Base-by-base conservation (phyloP, 306 rosid genomes). In the Mimosa bimucronata region DNA sequence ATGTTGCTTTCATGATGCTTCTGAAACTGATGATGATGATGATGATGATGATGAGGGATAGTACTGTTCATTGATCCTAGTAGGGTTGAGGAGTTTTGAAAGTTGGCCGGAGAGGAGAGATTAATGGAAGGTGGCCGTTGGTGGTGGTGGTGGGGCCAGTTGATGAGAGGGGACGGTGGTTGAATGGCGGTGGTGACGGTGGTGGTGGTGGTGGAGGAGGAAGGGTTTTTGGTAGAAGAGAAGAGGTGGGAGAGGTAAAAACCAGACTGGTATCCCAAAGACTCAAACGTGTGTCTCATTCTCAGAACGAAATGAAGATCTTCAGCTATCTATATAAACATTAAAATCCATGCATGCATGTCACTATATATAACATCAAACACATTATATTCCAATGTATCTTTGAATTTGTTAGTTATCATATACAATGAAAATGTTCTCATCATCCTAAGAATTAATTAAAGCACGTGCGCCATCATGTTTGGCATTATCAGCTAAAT, bases 261-360 rank as follows among this genome's bases (percentile, higher is more conserved):
- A 28, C 99, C 99, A 73, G 98, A 91, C 79, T 93, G 99, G 85
- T 91, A 91, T 7, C 98, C 98, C 14, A 96, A 89, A 15, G 99
- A 96, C 34, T 93, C 99, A 85, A 96, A 96, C 12, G 97, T 93
- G 80, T 91, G 98, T 77, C 99, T 93, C 99, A 96, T 93, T 85
- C 99, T 93, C 44, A 96, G 90, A 88, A 96, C 99, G 79, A 93
- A 93, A 76, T 93, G 99, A 4, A 96, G 97, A 76, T 96, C 99
- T 77, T 96, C 99, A 3, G 97, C 90, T 81, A 96, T 93, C 99
- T 96, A 83, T 96, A 84, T 6, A 34, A 34, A 34, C 38, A 55
- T 55, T 9, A 3, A 9, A 19, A 66, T 0, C 7, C 48, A 66
- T n/a, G 48, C 4, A 38, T 34, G 38, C 38, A 34, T 34, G 38